A percentile compares a stretch with the other conserved stretches of the same genome.
Evolutionary conservation across 179 eudicot species (phyloP).

Genomic region (Silene vulgaris): DNA sequence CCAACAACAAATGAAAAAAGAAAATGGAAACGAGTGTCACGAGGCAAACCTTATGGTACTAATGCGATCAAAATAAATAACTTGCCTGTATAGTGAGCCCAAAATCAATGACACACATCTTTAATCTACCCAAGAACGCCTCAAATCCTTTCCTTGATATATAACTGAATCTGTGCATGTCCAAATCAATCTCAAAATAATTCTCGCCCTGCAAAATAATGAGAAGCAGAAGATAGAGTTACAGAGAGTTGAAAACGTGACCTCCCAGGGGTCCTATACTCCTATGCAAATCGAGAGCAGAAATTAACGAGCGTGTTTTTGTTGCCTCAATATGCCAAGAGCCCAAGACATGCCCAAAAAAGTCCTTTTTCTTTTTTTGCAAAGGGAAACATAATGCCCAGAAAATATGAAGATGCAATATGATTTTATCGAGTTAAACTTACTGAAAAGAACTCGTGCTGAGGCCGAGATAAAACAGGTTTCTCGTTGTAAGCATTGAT

Average conservation of each 20-base stretch:
- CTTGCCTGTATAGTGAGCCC: conserved; percentile 88
- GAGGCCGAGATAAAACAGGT: conserved; percentile 97
- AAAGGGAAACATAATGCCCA: background rate
- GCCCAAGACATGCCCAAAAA: background rate
- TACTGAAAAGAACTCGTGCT: conserved; percentile 82
- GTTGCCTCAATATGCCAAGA: background rate
- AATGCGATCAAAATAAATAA: conserved; percentile 3
- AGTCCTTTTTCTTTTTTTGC: background rate
- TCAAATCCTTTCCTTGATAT: conserved; percentile 77
- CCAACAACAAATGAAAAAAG: background rate
- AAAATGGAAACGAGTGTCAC: background rate
- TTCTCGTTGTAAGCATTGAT: conserved; percentile 90
- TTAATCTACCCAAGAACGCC: conserved; percentile 53
- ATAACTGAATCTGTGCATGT: conserved; percentile 79
- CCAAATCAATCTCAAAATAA: conserved; percentile 75
- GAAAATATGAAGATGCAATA: background rate
- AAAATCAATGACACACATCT: conserved; percentile 57
- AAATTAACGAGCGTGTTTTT: background rate
- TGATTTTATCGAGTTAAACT: conserved; percentile 19
- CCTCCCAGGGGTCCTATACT: background rate
- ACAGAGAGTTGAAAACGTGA: background rate
- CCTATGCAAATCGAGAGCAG: background rate
- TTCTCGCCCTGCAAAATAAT: conserved; percentile 53
- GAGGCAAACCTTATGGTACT: background rate
- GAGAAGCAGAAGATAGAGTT: conserved; percentile 19